Conservation (phyloP, 225 moss, liverwort and hornwort species). For the Sphagnum tenellum region DNA sequence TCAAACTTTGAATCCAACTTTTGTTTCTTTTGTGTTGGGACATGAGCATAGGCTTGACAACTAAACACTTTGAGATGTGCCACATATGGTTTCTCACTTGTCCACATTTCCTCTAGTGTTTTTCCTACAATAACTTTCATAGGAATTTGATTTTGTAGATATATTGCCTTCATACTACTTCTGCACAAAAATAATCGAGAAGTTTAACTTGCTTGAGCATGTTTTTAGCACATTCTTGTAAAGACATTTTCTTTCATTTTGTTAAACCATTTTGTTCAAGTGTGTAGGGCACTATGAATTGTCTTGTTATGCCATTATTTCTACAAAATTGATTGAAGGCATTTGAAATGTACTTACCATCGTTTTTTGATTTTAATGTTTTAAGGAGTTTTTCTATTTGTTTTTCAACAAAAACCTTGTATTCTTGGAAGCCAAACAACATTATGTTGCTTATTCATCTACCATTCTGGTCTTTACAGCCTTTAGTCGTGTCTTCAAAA, state of each 20-base stretch:
- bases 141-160: neutral
- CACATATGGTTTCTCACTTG: neutral
- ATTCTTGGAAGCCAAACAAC: no score
- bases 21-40: neutral
- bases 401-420: no score
- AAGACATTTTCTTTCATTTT: neutral
- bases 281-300: constrained; percentile 6
- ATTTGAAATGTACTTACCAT: neutral
- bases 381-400: neutral
- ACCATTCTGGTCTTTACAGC: no score
- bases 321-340: neutral
- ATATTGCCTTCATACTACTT: neutral
- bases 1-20: neutral
- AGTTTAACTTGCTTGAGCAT: neutral
- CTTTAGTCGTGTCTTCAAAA: no score
- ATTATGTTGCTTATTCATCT: no score
- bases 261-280: neutral
- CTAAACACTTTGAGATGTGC: neutral
- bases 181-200: neutral
- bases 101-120: neutral
- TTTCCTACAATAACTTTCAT: neutral
- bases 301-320: neutral
- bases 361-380: constrained; percentile 1
- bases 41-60: constrained; percentile 1
- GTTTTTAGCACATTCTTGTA: neutral